Percentiles rank a stretch among this genome's conserved stretches.
These are phyloP conservation scores for Schizopora paradoxa DNA, from an alignment of 1,284 basidiomycete genomes.

Conservation along the genomic window DNA sequence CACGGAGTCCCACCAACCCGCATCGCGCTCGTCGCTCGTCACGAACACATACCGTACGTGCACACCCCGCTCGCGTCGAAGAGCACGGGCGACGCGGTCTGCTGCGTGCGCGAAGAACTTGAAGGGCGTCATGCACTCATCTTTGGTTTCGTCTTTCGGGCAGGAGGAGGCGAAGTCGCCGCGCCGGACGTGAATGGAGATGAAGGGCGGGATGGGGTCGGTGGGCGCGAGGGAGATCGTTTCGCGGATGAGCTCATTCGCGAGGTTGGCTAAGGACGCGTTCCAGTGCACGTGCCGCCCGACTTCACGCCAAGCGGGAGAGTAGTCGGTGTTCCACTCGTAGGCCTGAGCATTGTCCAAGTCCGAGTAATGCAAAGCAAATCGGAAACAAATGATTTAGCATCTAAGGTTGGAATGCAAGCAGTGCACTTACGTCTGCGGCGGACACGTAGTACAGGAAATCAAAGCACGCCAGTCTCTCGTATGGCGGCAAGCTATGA, in stretches of 20 bases:
- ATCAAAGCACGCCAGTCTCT: conserved; percentile 50
- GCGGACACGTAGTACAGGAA: conserved; percentile 46
- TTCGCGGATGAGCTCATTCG: conserved; percentile 36
- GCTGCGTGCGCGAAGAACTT: conserved; percentile 52
- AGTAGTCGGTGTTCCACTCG: conserved; percentile 42
- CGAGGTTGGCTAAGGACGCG: conserved; percentile 32
- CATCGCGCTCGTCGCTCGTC: conserved; percentile 65
- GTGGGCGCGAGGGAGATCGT: conserved; percentile 33
- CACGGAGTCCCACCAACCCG: conserved; percentile 62
- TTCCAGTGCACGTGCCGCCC: conserved; percentile 43
- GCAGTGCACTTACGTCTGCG: conserved; percentile 31
- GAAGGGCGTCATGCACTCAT: conserved; percentile 59
- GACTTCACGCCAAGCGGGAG: conserved; percentile 47
- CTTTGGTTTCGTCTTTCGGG: conserved; percentile 26
- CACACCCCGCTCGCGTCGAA: not conserved
- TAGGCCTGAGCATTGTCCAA: conserved; percentile 26
- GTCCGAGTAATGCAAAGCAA: conserved; percentile 23
- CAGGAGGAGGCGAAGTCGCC: conserved; percentile 57
- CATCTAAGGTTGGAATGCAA: conserved; percentile 5
- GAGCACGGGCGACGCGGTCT: not conserved
- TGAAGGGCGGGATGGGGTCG: conserved; percentile 43
- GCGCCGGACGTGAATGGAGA: conserved; percentile 58
- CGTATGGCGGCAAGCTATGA: conserved; percentile 39
- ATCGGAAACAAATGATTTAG: conserved; percentile 12
- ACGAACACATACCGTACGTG: conserved; percentile 42